A percentile compares a stretch with the other conserved stretches of the same genome.
Evolutionary conservation across 2,329 filamentous ascomycete genomes (phyloP).

Genomic region (Akanthomyces dipterigenus): DNA sequence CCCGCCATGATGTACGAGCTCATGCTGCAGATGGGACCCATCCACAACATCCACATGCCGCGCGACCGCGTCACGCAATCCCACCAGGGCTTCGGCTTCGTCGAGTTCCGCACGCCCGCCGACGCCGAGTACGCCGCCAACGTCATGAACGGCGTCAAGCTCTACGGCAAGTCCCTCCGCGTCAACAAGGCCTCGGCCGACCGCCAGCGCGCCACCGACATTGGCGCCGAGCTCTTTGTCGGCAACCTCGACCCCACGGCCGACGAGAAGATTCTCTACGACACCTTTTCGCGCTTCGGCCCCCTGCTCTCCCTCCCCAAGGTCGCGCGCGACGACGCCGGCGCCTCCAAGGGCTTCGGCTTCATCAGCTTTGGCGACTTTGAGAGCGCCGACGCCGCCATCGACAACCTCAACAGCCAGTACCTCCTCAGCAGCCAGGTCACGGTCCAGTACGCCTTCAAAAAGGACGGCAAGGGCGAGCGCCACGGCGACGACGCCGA

Average conservation of each 20-base stretch:
- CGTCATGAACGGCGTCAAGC: constrained; percentile 90
- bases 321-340: constrained; percentile 83
- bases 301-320: constrained; percentile 79
- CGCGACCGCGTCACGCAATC: constrained; percentile 96
- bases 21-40: constrained; percentile 95
- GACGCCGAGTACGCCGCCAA: constrained; percentile 95
- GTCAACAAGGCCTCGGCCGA: constrained; percentile 92
- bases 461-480: constrained; percentile 97
- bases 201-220: constrained; percentile 87
- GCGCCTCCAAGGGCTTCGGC: constrained; percentile 88
- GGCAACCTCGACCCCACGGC: constrained; percentile 93
- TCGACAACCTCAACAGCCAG: constrained; percentile 89
- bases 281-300: constrained; percentile 89
- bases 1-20: constrained; percentile 92
- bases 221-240: constrained; percentile 94
- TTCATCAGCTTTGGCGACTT: constrained; percentile 93
- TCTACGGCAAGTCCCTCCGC: constrained; percentile 90
- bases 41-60: constrained; percentile 95
- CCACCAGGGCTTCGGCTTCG: constrained; percentile 97
- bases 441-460: constrained; percentile 96
- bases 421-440: constrained; percentile 97
- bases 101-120: constrained; percentile 92
- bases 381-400: constrained; percentile 86
- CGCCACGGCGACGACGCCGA: constrained; percentile 92
- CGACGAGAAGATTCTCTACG: constrained; percentile 91